Percentiles rank a stretch among this genome's conserved stretches.
Evolutionary conservation across 345 rosid genomes (phyloP).

Genomic region (Citrus trifoliata): DNA sequence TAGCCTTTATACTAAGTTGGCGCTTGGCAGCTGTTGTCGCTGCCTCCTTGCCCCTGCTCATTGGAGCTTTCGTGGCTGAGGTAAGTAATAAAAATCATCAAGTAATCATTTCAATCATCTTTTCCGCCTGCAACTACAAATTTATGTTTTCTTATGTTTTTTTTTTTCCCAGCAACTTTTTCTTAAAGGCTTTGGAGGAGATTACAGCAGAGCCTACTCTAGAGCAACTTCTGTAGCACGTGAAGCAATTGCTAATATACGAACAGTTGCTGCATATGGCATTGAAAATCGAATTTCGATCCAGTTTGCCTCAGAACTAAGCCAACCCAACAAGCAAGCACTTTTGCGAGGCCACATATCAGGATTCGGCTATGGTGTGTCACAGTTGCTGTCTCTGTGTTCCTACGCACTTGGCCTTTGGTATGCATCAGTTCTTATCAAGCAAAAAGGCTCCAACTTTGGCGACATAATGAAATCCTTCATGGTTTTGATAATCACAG

Average conservation of each 20-base stretch:
- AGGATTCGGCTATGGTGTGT: conserved; percentile 67
- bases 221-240: conserved; percentile 66
- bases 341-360: conserved; percentile 71
- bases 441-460: conserved; percentile 47
- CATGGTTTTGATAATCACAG: conserved; percentile 67
- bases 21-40: conserved; percentile 73
- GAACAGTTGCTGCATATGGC: conserved; percentile 72
- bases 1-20: conserved; percentile 72
- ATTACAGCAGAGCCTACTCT: conserved; percentile 52
- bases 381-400: conserved; percentile 56
- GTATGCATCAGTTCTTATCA: conserved; percentile 68
- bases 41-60: conserved; percentile 73
- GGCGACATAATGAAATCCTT: conserved; percentile 57
- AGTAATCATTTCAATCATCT: not conserved
- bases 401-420: conserved; percentile 89
- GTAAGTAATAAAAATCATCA: conserved; percentile 30
- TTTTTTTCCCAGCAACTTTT: conserved; percentile 55
- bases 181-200: conserved; percentile 82
- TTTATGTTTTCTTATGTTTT: not conserved
- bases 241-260: conserved; percentile 71
- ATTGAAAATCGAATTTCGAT: conserved; percentile 49
- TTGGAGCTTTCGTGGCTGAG: conserved; percentile 74
- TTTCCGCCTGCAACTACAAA: not conserved
- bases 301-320: conserved; percentile 55
- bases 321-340: conserved; percentile 54